Evolutionary conservation across 2,329 filamentous ascomycete genomes (phyloP).

Genomic region (Calonectria multiphialidica): DNA sequence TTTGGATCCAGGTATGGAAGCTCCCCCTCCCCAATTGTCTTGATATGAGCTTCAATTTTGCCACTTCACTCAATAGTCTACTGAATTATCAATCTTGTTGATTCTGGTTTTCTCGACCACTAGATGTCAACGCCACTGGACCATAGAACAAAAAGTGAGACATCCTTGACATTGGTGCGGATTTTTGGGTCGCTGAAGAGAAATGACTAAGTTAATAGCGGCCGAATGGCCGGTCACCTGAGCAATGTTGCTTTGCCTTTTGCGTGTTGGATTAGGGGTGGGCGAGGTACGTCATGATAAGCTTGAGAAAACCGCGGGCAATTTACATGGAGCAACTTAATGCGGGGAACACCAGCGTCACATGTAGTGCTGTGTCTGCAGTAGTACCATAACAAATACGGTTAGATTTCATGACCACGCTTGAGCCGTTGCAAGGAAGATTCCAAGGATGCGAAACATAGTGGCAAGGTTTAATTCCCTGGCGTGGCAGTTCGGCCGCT

Average conservation of each 20-base stretch:
- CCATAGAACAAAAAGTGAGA: neutral
- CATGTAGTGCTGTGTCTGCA: neutral
- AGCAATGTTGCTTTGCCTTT: slow-evolving; percentile 7
- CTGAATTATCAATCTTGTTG: no score
- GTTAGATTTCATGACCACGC: neutral
- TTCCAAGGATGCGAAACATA: neutral
- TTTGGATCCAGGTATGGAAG: no score
- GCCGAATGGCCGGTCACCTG: neutral
- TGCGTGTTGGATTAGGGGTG: neutral
- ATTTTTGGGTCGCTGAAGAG: neutral
- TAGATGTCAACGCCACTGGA: no score
- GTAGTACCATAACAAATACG: neutral
- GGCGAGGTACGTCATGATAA: neutral
- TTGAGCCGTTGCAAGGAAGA: neutral
- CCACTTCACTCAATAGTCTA: no score
- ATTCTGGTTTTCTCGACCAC: no score
- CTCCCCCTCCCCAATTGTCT: no score
- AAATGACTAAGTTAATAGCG: neutral
- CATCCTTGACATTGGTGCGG: neutral
- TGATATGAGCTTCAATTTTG: no score
- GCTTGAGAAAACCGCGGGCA: neutral
- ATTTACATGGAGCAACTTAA: neutral
- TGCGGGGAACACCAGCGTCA: neutral
- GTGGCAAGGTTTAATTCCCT: neutral
- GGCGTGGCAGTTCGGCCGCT: neutral